Conservation (phyloP, 164 flowering plant species). For the Aristolochia contorta region DNA sequence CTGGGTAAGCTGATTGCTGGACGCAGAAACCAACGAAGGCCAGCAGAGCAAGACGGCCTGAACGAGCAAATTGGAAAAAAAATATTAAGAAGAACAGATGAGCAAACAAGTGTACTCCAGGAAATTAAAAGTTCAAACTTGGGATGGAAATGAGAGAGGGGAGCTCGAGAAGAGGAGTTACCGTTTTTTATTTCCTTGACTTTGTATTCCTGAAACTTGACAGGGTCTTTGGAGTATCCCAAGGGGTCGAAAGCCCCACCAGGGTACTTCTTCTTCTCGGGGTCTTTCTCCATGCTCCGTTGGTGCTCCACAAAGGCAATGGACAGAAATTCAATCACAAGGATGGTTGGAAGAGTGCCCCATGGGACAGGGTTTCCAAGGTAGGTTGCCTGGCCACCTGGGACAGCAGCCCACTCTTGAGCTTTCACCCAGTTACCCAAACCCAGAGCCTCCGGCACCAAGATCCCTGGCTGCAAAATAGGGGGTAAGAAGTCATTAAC, state of each 20-base stretch:
- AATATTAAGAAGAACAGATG: neutral
- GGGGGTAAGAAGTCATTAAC: no score
- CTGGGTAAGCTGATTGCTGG: constrained; percentile 93
- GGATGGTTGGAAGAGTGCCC: constrained; percentile 90
- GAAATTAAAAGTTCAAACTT: neutral
- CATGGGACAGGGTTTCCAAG: constrained; percentile 95
- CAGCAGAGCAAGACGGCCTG: constrained; percentile 87
- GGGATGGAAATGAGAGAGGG: neutral
- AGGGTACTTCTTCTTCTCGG: constrained; percentile 96
- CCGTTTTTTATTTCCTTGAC: constrained; percentile 94
- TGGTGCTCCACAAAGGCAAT: constrained; percentile 95
- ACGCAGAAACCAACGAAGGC: constrained; percentile 93
- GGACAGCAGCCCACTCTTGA: constrained; percentile 95
- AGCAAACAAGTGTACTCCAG: neutral
- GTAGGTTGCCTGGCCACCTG: constrained; percentile 96
- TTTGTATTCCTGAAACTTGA: constrained; percentile 71
- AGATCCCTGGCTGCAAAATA: constrained; percentile 82
- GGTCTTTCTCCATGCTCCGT: constrained; percentile 91
- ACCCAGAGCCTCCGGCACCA: constrained; percentile 93
- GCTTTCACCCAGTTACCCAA: constrained; percentile 98
- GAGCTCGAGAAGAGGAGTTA: constrained; percentile 7
- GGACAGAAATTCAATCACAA: constrained; percentile 76
- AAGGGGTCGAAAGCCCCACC: constrained; percentile 97
- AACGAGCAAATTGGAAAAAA: neutral
- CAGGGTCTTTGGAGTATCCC: constrained; percentile 97